These are phyloP conservation scores for Geoglossum cookeanum DNA, from an alignment of 2,329 filamentous ascomycete genomes.

Conservation along the genomic window DNA sequence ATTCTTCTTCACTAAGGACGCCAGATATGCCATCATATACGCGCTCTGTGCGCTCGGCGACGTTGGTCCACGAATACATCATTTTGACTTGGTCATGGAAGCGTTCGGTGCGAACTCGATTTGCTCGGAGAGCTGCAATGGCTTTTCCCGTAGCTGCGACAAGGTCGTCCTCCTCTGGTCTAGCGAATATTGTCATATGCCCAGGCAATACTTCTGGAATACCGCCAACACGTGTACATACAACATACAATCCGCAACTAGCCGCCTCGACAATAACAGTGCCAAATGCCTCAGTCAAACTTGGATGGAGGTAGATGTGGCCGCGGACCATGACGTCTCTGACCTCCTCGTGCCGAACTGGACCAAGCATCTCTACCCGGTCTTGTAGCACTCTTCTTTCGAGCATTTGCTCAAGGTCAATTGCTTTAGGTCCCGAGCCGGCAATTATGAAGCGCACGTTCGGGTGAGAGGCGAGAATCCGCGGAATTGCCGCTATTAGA, in stretches of 20 bases:
- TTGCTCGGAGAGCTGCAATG: constrained; percentile 68
- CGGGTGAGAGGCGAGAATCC: constrained; percentile 72
- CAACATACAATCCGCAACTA: constrained; percentile 86
- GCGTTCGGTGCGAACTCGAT: constrained; percentile 73
- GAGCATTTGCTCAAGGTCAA: constrained; percentile 95
- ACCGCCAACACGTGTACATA: constrained; percentile 88
- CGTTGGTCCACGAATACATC: constrained; percentile 98
- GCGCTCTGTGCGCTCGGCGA: constrained; percentile 78
- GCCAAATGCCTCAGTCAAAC: constrained; percentile 88
- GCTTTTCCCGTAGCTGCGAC: constrained; percentile 78
- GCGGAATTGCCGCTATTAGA: constrained; percentile 85
- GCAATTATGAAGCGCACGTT: constrained; percentile 96
- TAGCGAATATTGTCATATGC: constrained; percentile 95
- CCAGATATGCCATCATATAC: constrained; percentile 90
- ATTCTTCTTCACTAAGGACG: constrained; percentile 66
- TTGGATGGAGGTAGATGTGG: constrained; percentile 91
- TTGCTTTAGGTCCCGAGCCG: constrained; percentile 87
- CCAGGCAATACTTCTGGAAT: constrained; percentile 90
- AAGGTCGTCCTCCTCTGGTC: constrained; percentile 88
- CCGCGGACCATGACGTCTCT: constrained; percentile 93
- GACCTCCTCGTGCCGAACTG: constrained; percentile 88
- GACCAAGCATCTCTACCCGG: constrained; percentile 77
- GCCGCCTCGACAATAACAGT: constrained; percentile 96
- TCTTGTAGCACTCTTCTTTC: constrained; percentile 89
- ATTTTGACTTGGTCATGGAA: constrained; percentile 95